Base-by-base conservation (phyloP, 805 yeast genomes). In the Candida jianshihensis region DNA sequence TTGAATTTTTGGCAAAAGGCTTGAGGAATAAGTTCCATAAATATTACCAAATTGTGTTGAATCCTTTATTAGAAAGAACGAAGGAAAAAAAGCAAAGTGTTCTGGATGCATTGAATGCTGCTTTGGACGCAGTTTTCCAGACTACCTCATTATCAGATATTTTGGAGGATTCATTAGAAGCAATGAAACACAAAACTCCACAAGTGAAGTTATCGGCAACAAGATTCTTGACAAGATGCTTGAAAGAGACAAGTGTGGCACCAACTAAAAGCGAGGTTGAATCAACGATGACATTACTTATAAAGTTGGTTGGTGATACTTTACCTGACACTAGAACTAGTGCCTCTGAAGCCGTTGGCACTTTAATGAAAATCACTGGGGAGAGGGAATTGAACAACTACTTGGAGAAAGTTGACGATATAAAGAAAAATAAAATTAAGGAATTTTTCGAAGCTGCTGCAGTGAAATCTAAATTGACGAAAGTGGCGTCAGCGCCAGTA, bases 21-120 rank as follows among this genome's bases (percentile, higher is more conserved):
- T 63, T 92, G 32, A 67, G 78, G 37, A 46, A 56, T 2, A 64
- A 62, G 5, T 86, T 85, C 51, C 68, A 63, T 17, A 70, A 64
- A 41, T 81, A 82, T 54, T 70, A 65, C 30, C 40, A 64, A 1
- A 48, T 68, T 1, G 70, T 85, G 2, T 62, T 86, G 19, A 58
- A 61, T 3, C 79, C 92, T 0, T 57, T 84, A 39, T 59, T 92
- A 30, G 96, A 87, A 46, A 71, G 97, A 48, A 74, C 85, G 12
- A 89, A 87, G 53, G 98, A 92, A 56, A 88, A 84, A 64, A 90
- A 90, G 51, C 79, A 73, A 19, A 64, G 80, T 4, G 92, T 87
- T 0, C 64, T 82, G 2, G 88, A 80, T 18, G 81, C 92, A 0
- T 63, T 90, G n/a, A 64, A 68, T 15, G 60, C 56, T 19, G 80